phyloP scores from a whole-genome alignment of 176 grass and related monocot genomes.

The Zea mays region DNA sequence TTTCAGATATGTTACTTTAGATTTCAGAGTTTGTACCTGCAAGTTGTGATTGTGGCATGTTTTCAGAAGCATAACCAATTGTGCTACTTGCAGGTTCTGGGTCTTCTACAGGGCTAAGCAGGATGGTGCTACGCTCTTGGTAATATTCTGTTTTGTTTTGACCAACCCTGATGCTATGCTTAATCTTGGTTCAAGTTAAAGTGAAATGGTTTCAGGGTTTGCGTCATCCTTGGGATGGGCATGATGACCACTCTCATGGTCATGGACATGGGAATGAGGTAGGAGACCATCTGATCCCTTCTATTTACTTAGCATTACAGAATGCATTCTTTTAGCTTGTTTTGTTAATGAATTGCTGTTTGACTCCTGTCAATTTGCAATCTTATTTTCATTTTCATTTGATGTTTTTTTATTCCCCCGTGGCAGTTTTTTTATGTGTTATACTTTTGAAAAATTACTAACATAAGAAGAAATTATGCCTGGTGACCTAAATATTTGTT shows the following conservation, averaged over 20 bases:
- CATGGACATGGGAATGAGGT: slow-evolving; percentile 74
- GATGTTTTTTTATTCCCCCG: not conserved
- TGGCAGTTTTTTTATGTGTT: not conserved
- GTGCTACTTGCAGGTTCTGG: slow-evolving; percentile 72
- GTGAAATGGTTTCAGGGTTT: slow-evolving; percentile 57
- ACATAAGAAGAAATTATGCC: not conserved
- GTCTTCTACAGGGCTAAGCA: slow-evolving; percentile 96
- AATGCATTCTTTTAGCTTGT: not conserved
- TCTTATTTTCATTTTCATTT: not conserved
- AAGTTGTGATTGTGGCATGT: not conserved
- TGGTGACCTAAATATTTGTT: not conserved
- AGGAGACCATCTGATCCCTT: not conserved
- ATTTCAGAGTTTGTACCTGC: not conserved
- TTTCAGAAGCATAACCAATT: slow-evolving; percentile 12
- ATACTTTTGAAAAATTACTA: not conserved
- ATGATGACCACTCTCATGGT: slow-evolving; percentile 74
- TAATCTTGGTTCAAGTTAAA: slow-evolving; percentile 23
- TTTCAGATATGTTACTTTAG: not conserved
- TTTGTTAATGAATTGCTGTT: not conserved
- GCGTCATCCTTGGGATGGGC: slow-evolving; percentile 93
- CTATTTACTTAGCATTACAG: not conserved
- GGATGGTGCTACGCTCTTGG: slow-evolving; percentile 79
- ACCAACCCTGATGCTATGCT: not conserved
- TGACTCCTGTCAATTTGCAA: not conserved
- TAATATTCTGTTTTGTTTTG: slow-evolving; percentile 30